phyloP scores from a whole-genome alignment of 805 yeast species.

The Schizosaccharomyces japonicus region DNA sequence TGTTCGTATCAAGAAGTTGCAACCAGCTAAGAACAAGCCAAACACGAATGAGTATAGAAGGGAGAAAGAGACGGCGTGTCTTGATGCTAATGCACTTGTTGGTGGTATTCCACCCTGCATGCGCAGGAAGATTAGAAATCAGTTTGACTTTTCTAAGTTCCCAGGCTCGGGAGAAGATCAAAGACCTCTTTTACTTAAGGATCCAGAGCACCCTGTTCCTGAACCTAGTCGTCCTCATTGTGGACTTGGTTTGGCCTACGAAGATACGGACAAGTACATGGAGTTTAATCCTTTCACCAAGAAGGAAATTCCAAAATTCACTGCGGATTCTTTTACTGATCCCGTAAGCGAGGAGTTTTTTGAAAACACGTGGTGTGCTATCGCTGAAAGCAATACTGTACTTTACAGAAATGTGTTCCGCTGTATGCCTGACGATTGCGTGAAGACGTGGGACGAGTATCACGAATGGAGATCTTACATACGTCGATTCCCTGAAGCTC shows the following conservation, averaged over 20 bases:
- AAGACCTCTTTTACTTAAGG: neutral
- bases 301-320: conserved; percentile 28
- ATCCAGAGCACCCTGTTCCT: neutral
- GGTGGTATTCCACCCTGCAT: neutral
- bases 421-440: conserved; percentile 83
- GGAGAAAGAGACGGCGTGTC: neutral
- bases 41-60: neutral
- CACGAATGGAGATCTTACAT: conserved; percentile 20
- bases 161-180: neutral
- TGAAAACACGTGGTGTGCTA: conserved; percentile 64
- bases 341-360: conserved; percentile 64
- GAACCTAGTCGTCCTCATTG: conserved; percentile 2
- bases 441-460: conserved; percentile 74
- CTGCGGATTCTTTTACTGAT: conserved; percentile 73
- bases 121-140: neutral
- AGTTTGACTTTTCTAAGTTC: neutral
- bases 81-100: neutral
- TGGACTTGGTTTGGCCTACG: neutral
- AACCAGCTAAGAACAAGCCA: neutral
- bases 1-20: neutral
- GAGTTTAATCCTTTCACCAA: neutral
- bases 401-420: conserved; percentile 70
- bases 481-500: conserved; percentile 14
- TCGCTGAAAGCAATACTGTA: conserved; percentile 62
- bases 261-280: neutral